Percentiles rank a stretch among this genome's conserved stretches.
phyloP scores from a whole-genome alignment of 352 stramenopile genomes.

The Pythium vanterpoolii region DNA sequence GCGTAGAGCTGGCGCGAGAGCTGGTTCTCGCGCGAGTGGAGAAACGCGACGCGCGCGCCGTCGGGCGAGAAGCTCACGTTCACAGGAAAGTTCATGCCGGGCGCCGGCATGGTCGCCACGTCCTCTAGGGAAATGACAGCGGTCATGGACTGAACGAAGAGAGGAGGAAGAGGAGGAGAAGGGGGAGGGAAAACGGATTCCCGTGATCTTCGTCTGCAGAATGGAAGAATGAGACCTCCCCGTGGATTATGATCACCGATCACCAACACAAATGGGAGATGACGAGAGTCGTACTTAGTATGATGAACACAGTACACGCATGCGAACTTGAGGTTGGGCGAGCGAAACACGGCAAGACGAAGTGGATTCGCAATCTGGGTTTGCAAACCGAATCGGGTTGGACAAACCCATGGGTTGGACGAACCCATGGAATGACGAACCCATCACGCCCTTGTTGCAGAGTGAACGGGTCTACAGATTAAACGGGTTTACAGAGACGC shows the following conservation, averaged over 20 bases:
- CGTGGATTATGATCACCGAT: background rate
- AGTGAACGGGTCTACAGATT: too few relatives aligned
- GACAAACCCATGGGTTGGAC: too few relatives aligned
- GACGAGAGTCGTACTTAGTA: slow-evolving; percentile 16
- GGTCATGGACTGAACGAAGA: slow-evolving; percentile 11
- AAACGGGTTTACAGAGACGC: background rate
- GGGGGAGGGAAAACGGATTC: background rate
- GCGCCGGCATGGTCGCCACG: slow-evolving; percentile 84
- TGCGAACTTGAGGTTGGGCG: slow-evolving; percentile 15
- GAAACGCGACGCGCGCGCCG: slow-evolving; percentile 77
- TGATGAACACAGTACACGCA: background rate
- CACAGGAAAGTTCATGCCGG: slow-evolving; percentile 72
- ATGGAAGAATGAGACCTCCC: slow-evolving; percentile 9
- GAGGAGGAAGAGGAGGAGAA: background rate
- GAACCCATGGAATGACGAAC: too few relatives aligned
- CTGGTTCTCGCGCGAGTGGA: slow-evolving; percentile 78
- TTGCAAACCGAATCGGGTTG: background rate
- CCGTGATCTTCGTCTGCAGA: slow-evolving; percentile 10
- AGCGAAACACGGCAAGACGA: slow-evolving; percentile 3
- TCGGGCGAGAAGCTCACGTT: slow-evolving; percentile 87
- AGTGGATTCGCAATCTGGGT: slow-evolving; percentile 13
- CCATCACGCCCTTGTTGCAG: too few relatives aligned
- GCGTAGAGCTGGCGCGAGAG: slow-evolving; percentile 86
- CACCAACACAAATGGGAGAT: background rate
- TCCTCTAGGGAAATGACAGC: slow-evolving; percentile 79